Base-by-base conservation (phyloP, 192 early-diverging fungal genomes). In the Backusella luteola region DNA sequence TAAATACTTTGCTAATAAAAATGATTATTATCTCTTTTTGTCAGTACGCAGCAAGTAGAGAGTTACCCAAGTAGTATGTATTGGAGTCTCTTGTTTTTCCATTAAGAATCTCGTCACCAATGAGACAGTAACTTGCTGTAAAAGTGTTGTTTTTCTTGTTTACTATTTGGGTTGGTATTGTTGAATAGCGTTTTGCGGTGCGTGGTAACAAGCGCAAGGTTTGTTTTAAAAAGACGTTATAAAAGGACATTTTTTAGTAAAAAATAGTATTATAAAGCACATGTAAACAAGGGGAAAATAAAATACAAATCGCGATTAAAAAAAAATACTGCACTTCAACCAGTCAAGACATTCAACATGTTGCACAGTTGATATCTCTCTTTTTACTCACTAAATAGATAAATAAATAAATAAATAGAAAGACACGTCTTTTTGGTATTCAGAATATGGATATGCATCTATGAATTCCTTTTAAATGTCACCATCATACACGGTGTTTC, bases 51-150 rank as follows among this genome's bases (percentile, higher is more conserved):
- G 6, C n/a, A 39, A 12, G 9, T 11, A 39, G 49, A 26, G 7
- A 26, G 19, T 71, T 78, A 85, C 85, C 80, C 36, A 92, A 80
- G 29, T 73, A 84, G 38, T 80, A 67, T 2, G 88, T 81, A 81
- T 94, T 94, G 29, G 84, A 78, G 82, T 94, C 93, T 12, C 76
- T 85, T 3, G 88, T 90, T 69, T 91, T 92, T 34, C 93, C 93
- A 75, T 84, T 89, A 21, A 94, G 85, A 38, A 94, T 89, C 71
- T 93, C 92, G 83, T 93, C 91, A 39, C 93, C 92, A 67, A 93
- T 93, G 19, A 90, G 85, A 69, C 80, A 73, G 52, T 87, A 89
- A 34, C 88, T 84, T 19, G 89, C 85, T 1, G 85, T 85, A 9
- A 78, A 67, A n/a, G 72, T 21, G 19, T 11, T 59, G 34, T n/a